Evolutionary conservation across 108 stramenopile species (phyloP).

Genomic region (Nitzschia sp.): DNA sequence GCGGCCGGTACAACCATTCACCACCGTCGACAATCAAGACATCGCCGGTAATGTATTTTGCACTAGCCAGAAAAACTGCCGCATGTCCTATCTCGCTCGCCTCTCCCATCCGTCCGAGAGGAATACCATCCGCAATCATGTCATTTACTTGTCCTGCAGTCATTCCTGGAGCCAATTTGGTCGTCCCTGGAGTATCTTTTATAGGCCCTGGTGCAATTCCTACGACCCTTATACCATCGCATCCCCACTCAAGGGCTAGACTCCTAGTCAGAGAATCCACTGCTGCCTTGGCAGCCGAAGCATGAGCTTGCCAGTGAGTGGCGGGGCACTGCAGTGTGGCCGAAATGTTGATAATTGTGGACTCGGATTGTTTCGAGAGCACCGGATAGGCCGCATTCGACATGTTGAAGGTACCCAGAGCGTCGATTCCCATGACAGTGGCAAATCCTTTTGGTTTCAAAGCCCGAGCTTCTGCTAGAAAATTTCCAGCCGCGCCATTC

Average conservation of each 20-base stretch:
- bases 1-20: constrained; percentile 77
- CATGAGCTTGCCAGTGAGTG: constrained; percentile 93
- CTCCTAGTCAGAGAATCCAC: constrained; percentile 91
- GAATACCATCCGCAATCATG: constrained; percentile 68
- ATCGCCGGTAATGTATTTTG: constrained; percentile 77
- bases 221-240: constrained; percentile 83
- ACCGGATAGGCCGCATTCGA: constrained; percentile 75
- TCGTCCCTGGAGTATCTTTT: constrained; percentile 91
- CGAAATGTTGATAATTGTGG: constrained; percentile 87
- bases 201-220: constrained; percentile 96
- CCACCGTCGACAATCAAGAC: constrained; percentile 84
- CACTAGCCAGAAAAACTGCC: constrained; percentile 74
- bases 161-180: constrained; percentile 86
- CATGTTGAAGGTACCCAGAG: constrained; percentile 93
- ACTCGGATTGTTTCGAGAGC: constrained; percentile 50
- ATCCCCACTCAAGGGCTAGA: constrained; percentile 93
- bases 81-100: constrained; percentile 82
- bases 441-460: constrained; percentile 89
- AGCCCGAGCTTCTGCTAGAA: constrained; percentile 80
- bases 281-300: constrained; percentile 90
- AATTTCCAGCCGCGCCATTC: constrained; percentile 94
- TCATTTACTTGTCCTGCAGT: constrained; percentile 48
- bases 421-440: constrained; percentile 95
- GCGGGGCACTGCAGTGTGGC: constrained; percentile 81
- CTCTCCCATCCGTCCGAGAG: constrained; percentile 75